Percentiles rank a stretch among this genome's conserved stretches.
Conservation (phyloP, 768 basidiomycete genomes). For the Paxillus involutus region DNA sequence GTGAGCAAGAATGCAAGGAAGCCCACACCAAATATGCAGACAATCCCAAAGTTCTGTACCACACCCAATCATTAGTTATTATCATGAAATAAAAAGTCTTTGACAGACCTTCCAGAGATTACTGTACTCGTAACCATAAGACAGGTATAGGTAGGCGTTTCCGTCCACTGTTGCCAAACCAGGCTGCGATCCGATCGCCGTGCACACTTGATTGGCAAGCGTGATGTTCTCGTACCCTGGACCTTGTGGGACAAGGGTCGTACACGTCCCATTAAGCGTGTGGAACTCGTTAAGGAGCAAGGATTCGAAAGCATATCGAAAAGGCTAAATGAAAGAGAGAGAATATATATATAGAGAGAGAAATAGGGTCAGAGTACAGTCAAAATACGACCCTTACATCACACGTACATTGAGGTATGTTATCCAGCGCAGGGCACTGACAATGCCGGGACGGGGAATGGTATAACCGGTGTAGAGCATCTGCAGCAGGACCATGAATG, state of each 20-base stretch:
- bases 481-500: slow-evolving; percentile 35
- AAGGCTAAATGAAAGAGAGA: no score
- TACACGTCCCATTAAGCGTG: no score
- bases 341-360: no score
- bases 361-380: slow-evolving; percentile 30
- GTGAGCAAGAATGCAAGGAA: no score
- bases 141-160: slow-evolving; percentile 36
- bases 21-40: no score
- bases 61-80: no score
- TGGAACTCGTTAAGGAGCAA: no score
- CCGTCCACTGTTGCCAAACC: slow-evolving; percentile 44
- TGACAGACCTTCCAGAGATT: slow-evolving; percentile 38
- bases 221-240: no score
- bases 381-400: slow-evolving; percentile 33
- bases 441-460: slow-evolving; percentile 21
- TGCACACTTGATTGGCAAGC: no score
- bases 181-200: slow-evolving; percentile 39
- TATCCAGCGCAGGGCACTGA: slow-evolving; percentile 17
- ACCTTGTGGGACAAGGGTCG: no score
- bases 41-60: no score
- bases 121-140: slow-evolving; percentile 25
- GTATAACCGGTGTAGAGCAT: slow-evolving; percentile 45
- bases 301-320: no score
- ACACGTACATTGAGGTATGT: slow-evolving; percentile 24
- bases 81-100: slow-evolving; percentile 11